phyloP scores from a whole-genome alignment of 2,329 filamentous ascomycete genomes.

The Colletotrichum sublineola region DNA sequence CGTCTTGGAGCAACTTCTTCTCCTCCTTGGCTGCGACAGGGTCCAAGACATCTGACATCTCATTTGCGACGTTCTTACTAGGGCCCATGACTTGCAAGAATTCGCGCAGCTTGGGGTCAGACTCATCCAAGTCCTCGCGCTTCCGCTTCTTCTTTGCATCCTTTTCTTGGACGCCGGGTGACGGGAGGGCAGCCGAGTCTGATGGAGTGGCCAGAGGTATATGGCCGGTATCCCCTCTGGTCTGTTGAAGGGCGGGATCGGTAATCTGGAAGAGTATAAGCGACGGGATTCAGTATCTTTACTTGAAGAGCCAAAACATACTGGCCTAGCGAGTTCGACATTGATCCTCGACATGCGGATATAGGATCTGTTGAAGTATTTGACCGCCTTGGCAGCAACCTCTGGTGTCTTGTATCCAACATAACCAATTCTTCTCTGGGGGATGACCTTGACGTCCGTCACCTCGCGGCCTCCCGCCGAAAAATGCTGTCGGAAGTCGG shows the following conservation, averaged over 20 bases:
- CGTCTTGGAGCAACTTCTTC: slow-evolving; percentile 58
- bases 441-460: slow-evolving; percentile 93
- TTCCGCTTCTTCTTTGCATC: slow-evolving; percentile 75
- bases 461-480: slow-evolving; percentile 77
- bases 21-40: slow-evolving; percentile 37
- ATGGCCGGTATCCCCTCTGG: slow-evolving; percentile 36
- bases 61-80: slow-evolving; percentile 55
- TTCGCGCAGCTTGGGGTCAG: slow-evolving; percentile 86
- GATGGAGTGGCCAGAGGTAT: slow-evolving; percentile 26
- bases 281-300: slow-evolving; percentile 8
- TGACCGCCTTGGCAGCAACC: slow-evolving; percentile 85
- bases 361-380: slow-evolving; percentile 95
- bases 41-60: slow-evolving; percentile 38
- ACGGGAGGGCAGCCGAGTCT: slow-evolving; percentile 38
- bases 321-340: slow-evolving; percentile 86
- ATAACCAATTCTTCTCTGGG: slow-evolving; percentile 92
- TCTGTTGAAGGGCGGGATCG: slow-evolving; percentile 56
- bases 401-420: slow-evolving; percentile 90
- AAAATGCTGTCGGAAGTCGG: slow-evolving; percentile 92
- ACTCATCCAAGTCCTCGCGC: slow-evolving; percentile 67
- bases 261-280: slow-evolving; percentile 49
- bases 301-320: slow-evolving; percentile 26
- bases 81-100: slow-evolving; percentile 87
- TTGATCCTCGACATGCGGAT: slow-evolving; percentile 95
- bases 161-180: slow-evolving; percentile 42